Evolutionary conservation across 2,329 filamentous ascomycete genomes (phyloP).

Genomic region (Neonectria coccinea): DNA sequence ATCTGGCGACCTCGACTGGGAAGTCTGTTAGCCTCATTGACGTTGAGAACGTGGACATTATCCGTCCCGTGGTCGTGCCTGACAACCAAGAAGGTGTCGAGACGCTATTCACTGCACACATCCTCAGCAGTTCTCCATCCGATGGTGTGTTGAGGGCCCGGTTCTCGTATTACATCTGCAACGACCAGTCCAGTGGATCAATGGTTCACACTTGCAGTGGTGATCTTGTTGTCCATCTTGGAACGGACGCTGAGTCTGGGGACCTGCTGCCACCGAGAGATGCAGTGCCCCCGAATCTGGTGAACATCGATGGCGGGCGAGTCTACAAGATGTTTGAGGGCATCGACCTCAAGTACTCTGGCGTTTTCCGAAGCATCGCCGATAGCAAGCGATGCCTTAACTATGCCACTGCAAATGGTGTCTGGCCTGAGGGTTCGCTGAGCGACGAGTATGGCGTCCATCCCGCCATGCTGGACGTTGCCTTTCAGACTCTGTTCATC

Average conservation of each 20-base stretch:
- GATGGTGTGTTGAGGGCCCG: conserved; percentile 18
- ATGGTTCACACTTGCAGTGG: conserved; percentile 30
- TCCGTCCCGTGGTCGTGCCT: conserved; percentile 27
- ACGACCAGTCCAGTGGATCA: conserved; percentile 15
- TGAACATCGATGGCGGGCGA: conserved; percentile 19
- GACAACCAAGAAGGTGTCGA: conserved; percentile 30
- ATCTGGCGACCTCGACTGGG: conserved; percentile 10
- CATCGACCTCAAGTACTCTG: conserved; percentile 28
- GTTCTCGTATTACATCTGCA: conserved; percentile 31
- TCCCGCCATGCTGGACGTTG: conserved; percentile 25
- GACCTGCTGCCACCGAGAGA: conserved; percentile 22
- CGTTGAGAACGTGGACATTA: conserved; percentile 29
- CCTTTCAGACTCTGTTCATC: conserved; percentile 25
- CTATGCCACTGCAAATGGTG: conserved; percentile 20
- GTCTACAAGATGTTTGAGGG: conserved; percentile 29
- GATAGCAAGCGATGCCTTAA: conserved; percentile 24
- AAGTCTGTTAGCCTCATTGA: conserved; percentile 19
- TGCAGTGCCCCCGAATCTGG: conserved; percentile 15
- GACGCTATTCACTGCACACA: conserved; percentile 24
- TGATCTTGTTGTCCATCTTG: conserved; percentile 23
- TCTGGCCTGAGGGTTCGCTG: conserved; percentile 24
- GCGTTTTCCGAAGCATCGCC: conserved; percentile 23
- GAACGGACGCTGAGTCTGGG: conserved; percentile 3
- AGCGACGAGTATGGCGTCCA: conserved; percentile 23
- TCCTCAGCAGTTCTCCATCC: conserved; percentile 2